Base-by-base conservation (phyloP, 2,329 filamentous ascomycete genomes). In the Delphinella strobiligena region DNA sequence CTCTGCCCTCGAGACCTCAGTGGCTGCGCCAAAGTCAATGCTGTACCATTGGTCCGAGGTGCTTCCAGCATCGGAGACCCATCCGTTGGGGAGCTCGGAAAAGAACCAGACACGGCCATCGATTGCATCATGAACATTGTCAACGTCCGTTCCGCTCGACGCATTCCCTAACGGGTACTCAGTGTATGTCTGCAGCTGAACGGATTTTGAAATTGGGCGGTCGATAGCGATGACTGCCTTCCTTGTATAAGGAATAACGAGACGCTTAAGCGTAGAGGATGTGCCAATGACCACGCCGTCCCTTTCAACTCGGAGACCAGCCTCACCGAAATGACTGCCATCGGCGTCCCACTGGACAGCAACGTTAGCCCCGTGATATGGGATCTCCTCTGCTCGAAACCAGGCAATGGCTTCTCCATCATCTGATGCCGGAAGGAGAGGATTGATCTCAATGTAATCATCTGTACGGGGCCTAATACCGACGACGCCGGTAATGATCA, bases 331-430 rank as follows among this genome's bases (percentile, higher is more conserved):
- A 22, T 47, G 53, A 1, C 50, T 53, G 2, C 60, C 60, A 36
- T 48, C 47, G 1, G 49, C 51, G 18, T 66, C 62, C 62, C 62
- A 67, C 45, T 65, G 59, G 0, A 67, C 54, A 12, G 58, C 55
- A 16, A 67, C 47, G 10, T 58, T 54, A 38, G 60, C 58, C 3
- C 63, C 63, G 44, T 67, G 63, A 45, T 67, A 67, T 3, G 57
- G 42, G 11, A 66, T 53, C 15, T 56, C 50, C 40, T 66, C 61
- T 1, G 59, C 54, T 5, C 63, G 59, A 54, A 66, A 67, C 47
- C 60, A 66, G 0, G 51, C 45, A 2, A 65, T 53, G 12, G 24
- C 12, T 11, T 51, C 48, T 0, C 50, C 46, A 16, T 44, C 43
- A n/a, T 56, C 53, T 7, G 51, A 46, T n/a, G n/a, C n/a, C n/a